Percentiles rank a stretch among this genome's conserved stretches.
These are phyloP conservation scores for Arctostaphylos glauca DNA, from an alignment of 148 eudicot genomes.

Conservation along the genomic window DNA sequence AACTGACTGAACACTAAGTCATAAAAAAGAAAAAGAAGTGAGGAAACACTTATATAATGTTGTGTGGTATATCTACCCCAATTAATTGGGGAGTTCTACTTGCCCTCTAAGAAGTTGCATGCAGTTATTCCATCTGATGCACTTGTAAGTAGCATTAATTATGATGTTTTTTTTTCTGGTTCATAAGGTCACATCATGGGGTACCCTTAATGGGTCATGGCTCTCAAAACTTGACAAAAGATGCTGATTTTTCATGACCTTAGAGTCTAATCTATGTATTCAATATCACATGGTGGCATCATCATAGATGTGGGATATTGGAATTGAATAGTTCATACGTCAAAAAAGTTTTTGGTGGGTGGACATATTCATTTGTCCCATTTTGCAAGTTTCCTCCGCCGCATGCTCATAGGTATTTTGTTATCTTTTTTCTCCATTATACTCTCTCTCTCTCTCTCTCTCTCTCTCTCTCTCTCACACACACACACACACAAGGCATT, in stretches of 20 bases:
- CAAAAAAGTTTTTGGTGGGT: background rate
- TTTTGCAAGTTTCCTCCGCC: background rate
- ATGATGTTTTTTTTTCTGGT: background rate
- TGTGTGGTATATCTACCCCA: background rate
- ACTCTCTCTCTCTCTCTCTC: background rate
- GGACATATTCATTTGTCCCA: background rate
- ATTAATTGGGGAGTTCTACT: background rate
- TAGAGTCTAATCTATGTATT: background rate
- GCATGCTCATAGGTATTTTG: background rate
- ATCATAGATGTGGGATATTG: background rate
- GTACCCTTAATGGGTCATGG: background rate
- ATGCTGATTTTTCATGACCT: background rate
- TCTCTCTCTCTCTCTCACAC: background rate
- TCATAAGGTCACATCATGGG: slow-evolving; percentile 7
- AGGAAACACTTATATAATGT: background rate
- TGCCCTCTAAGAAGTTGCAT: background rate
- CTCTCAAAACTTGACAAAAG: background rate
- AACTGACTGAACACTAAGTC: too few species aligned
- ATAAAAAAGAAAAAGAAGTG: background rate
- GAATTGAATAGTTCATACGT: background rate
- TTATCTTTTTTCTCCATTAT: background rate
- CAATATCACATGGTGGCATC: slow-evolving; percentile 6
- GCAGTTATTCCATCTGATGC: background rate
- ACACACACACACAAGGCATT: background rate
- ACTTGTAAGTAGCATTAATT: background rate